Conservation (phyloP, 2,329 filamentous ascomycete genomes). For the Orbilia javanica region DNA sequence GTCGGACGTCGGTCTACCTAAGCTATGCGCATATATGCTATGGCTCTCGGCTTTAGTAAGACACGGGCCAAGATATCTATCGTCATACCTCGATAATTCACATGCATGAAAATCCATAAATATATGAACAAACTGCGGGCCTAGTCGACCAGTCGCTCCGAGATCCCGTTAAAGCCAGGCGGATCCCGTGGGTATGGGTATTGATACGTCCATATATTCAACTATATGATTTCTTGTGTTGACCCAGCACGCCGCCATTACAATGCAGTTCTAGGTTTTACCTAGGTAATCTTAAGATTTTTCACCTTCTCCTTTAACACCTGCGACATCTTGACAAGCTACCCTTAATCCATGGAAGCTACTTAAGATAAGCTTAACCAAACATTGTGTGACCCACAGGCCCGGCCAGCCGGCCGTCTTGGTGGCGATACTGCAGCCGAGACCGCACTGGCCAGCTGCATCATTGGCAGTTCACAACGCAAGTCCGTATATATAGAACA, state of each 20-base stretch:
- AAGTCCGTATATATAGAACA: background rate
- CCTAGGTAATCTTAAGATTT: too few relatives aligned
- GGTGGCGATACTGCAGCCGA: too few relatives aligned
- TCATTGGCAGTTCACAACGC: background rate
- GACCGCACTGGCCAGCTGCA: background rate
- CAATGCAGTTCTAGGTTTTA: too few relatives aligned
- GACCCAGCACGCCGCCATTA: too few relatives aligned
- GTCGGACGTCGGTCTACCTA: too few relatives aligned
- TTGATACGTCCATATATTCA: background rate
- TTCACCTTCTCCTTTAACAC: constrained; percentile 45
- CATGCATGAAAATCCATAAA: too few relatives aligned
- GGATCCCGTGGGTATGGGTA: too few relatives aligned
- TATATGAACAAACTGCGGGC: background rate
- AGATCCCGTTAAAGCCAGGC: background rate
- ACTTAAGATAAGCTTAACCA: constrained; percentile 52
- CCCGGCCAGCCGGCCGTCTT: background rate
- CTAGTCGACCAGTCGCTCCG: background rate
- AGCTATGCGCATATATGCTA: too few relatives aligned
- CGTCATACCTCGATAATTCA: too few relatives aligned
- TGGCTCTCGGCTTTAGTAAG: too few relatives aligned
- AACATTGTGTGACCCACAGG: background rate
- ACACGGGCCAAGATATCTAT: too few relatives aligned
- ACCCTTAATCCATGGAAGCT: constrained; percentile 8
- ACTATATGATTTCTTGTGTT: background rate
- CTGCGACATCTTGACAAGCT: background rate